Base-by-base conservation (phyloP, 1,284 basidiomycete genomes). In the Tilletia indica region DNA sequence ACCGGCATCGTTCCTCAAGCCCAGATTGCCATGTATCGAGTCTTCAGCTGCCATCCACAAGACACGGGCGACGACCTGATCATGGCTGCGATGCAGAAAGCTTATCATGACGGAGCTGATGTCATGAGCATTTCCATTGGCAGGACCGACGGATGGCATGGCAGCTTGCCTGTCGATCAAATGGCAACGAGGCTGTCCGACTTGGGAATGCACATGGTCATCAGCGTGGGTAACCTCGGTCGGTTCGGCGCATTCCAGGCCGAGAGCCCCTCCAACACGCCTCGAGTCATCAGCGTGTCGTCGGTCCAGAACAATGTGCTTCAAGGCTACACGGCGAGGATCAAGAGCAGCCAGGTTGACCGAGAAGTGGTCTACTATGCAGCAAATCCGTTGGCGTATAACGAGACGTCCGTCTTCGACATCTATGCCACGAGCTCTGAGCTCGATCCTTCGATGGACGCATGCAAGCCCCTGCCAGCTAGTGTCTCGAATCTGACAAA, bases 111-210 rank as follows among this genome's bases (percentile, higher is more conserved):
- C 67, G 80, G 80, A 42, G 75, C 72, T 58, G 88, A 91, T 78
- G 87, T 91, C 70, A 84, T 91, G 73, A 89, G 88, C 4, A 84
- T 91, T 70, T 90, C 89, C 16, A 83, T 91, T 19, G 90, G 90
- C 48, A 87, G 87, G 21, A 69, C 75, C 19, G 74, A 73, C 64
- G 78, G 78, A 1, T 78, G 73, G 73, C 68, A 25, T 54, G 21
- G 73, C 25, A 63, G 72, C n/a, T 70, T 70, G 39, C 69, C 76
- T 34, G 72, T 72, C 42, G 42, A 45, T 45, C 42, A 45, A 39
- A 72, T 79, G 39, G 75, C 73, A 14, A 68, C 63, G 8, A 71
- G 71, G 11, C 77, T 78, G 47, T 69, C 69, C 39, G 58, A 48
- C n/a, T 77, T 75, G 21, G 75, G 75, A 45, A 76, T 73, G 34